phyloP scores from a whole-genome alignment of 2,329 filamentous ascomycete genomes.

The Kalmusia sp. region DNA sequence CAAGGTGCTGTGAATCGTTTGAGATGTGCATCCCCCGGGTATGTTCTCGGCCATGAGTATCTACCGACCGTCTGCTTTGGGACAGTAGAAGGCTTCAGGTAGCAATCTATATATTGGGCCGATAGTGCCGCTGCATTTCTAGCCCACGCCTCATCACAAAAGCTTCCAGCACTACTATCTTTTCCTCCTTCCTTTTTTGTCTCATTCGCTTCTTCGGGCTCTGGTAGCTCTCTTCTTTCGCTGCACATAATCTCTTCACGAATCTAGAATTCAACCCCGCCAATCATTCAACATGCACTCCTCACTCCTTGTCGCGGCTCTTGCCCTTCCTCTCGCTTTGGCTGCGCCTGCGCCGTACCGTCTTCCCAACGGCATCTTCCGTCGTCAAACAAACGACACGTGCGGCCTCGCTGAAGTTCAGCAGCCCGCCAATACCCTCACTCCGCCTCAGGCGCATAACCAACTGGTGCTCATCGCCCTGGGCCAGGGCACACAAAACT shows the following conservation, averaged over 20 bases:
- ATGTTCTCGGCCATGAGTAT: conserved; percentile 12
- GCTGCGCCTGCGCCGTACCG: conserved; percentile 33
- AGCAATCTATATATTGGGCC: conserved; percentile 23
- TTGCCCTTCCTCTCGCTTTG: conserved; percentile 29
- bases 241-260: conserved; percentile 10
- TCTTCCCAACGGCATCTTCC: conserved; percentile 14
- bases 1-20: conserved; percentile 18
- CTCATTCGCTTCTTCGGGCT: conserved; percentile 34
- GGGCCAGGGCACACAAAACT: conserved; percentile 60
- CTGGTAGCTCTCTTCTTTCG: conserved; percentile 37
- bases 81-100: conserved; percentile 3
- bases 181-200: conserved; percentile 18
- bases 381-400: conserved; percentile 23
- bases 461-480: conserved; percentile 53
- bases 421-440: conserved; percentile 36
- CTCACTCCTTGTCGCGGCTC: conserved; percentile 23
- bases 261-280: conserved; percentile 6
- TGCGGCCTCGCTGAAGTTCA: conserved; percentile 32
- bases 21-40: conserved; percentile 11
- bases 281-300: conserved; percentile 31
- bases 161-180: conserved; percentile 10
- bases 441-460: conserved; percentile 30
- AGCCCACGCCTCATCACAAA: conserved; percentile 13
- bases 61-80: conserved; percentile 16
- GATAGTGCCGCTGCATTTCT: conserved; percentile 13